Conservation (phyloP, 345 rosid species). For the Carallia brachiata region DNA sequence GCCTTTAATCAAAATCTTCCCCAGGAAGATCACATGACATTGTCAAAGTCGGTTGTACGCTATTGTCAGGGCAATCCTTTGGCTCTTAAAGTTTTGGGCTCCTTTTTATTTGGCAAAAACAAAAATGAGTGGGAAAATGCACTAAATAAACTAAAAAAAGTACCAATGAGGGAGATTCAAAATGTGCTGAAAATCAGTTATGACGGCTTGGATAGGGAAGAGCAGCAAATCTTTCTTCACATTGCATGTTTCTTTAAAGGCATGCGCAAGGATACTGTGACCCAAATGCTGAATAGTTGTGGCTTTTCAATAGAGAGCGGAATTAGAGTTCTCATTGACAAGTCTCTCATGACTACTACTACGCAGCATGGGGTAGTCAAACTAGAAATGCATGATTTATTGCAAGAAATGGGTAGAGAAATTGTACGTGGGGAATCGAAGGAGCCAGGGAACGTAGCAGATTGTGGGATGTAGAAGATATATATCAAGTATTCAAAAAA, state of each 20-base stretch:
- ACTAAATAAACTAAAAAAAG: no score
- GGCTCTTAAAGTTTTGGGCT: background rate
- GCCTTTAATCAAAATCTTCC: background rate
- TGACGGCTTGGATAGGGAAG: no score
- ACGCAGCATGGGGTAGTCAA: background rate
- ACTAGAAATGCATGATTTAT: background rate
- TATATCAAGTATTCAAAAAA: background rate
- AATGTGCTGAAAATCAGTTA: no score
- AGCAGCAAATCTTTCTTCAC: no score
- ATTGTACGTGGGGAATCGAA: constrained; percentile 4
- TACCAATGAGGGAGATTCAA: no score
- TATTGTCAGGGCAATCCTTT: background rate
- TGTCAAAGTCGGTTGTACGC: background rate
- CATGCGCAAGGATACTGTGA: no score
- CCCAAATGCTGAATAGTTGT: background rate
- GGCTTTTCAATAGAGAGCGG: background rate
- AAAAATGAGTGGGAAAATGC: background rate
- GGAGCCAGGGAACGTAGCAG: background rate
- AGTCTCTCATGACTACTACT: constrained; percentile 6
- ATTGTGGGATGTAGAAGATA: background rate
- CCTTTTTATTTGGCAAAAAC: background rate
- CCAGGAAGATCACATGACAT: background rate
- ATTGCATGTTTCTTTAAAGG: no score
- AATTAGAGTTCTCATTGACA: background rate
- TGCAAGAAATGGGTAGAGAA: constrained; percentile 17